phyloP scores from a whole-genome alignment of 306 rosid species.

The Sphenostylis stenocarpa region DNA sequence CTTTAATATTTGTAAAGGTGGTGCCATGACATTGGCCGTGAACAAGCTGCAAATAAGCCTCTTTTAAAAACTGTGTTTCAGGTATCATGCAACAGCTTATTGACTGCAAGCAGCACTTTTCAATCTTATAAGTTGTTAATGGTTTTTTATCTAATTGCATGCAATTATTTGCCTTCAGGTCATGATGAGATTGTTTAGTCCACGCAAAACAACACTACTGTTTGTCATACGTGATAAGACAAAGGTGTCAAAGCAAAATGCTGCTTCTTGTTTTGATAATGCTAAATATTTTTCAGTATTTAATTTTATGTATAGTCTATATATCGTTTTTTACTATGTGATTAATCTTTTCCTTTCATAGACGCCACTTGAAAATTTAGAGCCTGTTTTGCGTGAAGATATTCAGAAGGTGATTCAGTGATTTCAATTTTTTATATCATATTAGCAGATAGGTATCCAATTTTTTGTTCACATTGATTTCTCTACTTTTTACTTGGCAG shows the following conservation, averaged over 20 bases:
- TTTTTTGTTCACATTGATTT: slow-evolving; percentile 14
- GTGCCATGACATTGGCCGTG: slow-evolving; percentile 99
- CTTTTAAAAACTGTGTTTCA: slow-evolving; percentile 93
- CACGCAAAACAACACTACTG: slow-evolving; percentile 86
- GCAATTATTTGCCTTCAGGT: slow-evolving; percentile 51
- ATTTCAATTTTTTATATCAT: slow-evolving; percentile 15
- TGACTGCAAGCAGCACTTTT: slow-evolving; percentile 2
- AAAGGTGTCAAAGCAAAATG: slow-evolving; percentile 52
- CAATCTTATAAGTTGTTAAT: slow-evolving; percentile 1
- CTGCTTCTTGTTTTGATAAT: not conserved
- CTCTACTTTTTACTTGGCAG: slow-evolving; percentile 45
- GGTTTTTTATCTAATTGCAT: slow-evolving; percentile 19
- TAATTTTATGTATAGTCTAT: not conserved
- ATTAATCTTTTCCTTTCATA: slow-evolving; percentile 31
- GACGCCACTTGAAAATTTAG: slow-evolving; percentile 92
- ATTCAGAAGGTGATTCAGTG: slow-evolving; percentile 66
- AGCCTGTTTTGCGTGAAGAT: slow-evolving; percentile 86
- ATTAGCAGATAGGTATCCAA: not conserved
- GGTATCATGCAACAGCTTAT: slow-evolving; percentile 40
- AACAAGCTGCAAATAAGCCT: slow-evolving; percentile 98
- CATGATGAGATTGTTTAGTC: slow-evolving; percentile 93
- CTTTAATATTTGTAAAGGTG: slow-evolving; percentile 57
- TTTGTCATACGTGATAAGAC: slow-evolving; percentile 95
- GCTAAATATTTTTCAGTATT: not conserved
- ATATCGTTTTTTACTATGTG: slow-evolving; percentile 18